Percentiles rank a stretch among this genome's conserved stretches.
These are phyloP conservation scores for Cladophialophora carrionii DNA, from an alignment of 2,329 filamentous ascomycete genomes.

Conservation along the genomic window DNA sequence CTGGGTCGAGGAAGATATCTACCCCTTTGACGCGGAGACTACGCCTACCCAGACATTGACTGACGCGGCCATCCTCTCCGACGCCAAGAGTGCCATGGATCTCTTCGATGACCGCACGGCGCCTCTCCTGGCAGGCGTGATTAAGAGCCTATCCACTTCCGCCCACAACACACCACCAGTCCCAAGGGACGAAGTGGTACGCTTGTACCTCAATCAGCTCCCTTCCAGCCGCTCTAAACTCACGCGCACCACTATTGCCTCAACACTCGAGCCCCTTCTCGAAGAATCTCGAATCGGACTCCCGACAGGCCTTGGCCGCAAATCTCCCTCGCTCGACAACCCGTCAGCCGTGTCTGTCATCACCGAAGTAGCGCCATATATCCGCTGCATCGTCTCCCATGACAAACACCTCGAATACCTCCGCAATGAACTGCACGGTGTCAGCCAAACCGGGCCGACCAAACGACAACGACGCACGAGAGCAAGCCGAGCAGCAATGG, in stretches of 20 bases:
- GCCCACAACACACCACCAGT: not conserved
- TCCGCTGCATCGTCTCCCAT: conserved; percentile 80
- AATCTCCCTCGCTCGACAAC: conserved; percentile 74
- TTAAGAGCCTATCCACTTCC: conserved; percentile 9
- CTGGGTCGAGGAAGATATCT: conserved; percentile 43
- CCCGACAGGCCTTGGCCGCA: conserved; percentile 43
- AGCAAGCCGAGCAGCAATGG: conserved; percentile 74
- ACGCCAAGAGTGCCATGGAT: conserved; percentile 32
- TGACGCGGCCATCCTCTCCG: conserved; percentile 42
- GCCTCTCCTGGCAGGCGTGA: conserved; percentile 19
- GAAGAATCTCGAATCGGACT: conserved; percentile 43
- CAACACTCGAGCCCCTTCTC: conserved; percentile 58
- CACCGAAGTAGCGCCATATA: conserved; percentile 82
- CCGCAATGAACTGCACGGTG: conserved; percentile 62
- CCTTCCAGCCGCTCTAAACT: conserved; percentile 17
- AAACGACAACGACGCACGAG: conserved; percentile 72
- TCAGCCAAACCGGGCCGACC: conserved; percentile 55
- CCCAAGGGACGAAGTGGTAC: conserved; percentile 17
- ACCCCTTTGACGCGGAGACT: conserved; percentile 60
- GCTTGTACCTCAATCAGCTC: conserved; percentile 39
- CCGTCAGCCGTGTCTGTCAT: conserved; percentile 63
- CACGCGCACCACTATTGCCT: conserved; percentile 41
- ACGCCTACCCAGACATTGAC: conserved; percentile 67
- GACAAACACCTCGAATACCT: conserved; percentile 73
- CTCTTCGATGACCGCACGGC: conserved; percentile 19